Conservation (phyloP, 495 filamentous ascomycete genomes). For the Podospora fimiseda region DNA sequence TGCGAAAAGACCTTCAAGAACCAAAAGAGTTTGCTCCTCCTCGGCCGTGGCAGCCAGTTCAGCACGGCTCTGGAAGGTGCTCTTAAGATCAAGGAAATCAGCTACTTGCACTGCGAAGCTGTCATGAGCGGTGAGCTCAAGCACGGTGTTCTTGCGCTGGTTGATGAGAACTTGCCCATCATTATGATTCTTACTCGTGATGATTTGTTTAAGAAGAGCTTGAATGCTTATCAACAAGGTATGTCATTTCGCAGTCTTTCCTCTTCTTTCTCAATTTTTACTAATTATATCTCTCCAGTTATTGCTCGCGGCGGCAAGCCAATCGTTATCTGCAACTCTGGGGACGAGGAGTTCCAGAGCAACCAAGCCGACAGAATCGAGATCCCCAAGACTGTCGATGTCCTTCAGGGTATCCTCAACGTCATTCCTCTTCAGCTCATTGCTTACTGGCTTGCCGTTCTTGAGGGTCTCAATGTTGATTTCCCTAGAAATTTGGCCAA, state of each 20-base stretch:
- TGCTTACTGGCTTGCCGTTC: slow-evolving; percentile 96
- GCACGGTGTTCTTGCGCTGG: slow-evolving; percentile 93
- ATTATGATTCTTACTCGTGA: slow-evolving; percentile 99
- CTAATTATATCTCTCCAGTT: slow-evolving; percentile 45
- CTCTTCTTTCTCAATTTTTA: background rate
- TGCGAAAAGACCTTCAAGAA: slow-evolving; percentile 87
- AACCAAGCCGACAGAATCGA: slow-evolving; percentile 93
- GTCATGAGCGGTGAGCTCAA: slow-evolving; percentile 99
- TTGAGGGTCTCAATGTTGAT: slow-evolving; percentile 92
- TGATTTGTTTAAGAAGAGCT: slow-evolving; percentile 88
- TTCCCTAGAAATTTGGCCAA: slow-evolving; percentile 98
- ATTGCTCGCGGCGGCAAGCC: slow-evolving; percentile 89
- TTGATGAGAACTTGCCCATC: slow-evolving; percentile 96
- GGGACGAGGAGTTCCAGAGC: slow-evolving; percentile 80
- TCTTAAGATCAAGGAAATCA: slow-evolving; percentile 99
- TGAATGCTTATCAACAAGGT: slow-evolving; percentile 99
- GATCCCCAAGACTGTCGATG: slow-evolving; percentile 91
- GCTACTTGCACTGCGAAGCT: slow-evolving; percentile 97
- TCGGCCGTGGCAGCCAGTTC: slow-evolving; percentile 92
- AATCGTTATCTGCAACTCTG: slow-evolving; percentile 94
- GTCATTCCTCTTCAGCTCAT: slow-evolving; percentile 97
- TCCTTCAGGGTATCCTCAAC: slow-evolving; percentile 91
- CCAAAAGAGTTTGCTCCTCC: slow-evolving; percentile 89
- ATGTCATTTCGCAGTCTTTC: slow-evolving; percentile 24
- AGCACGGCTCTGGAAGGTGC: slow-evolving; percentile 97